Percentiles rank a stretch among this genome's conserved stretches.
Conservation (phyloP, 768 basidiomycete genomes). For the Chiua virens region DNA sequence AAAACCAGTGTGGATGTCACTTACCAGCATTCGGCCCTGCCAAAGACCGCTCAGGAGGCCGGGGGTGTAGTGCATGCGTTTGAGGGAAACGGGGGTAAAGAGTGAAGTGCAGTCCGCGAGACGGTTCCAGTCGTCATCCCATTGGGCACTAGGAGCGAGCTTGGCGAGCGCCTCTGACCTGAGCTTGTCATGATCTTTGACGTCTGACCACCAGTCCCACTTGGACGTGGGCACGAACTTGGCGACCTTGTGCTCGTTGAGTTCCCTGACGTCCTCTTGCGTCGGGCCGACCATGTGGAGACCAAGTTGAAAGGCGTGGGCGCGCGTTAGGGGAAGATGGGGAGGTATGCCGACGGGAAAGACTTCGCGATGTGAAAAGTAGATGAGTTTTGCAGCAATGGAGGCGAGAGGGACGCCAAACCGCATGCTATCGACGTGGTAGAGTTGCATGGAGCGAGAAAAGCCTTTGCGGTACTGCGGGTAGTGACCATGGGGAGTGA, state of each 20-base stretch:
- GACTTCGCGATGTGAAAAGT: conserved; percentile 57
- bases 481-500: conserved; percentile 45
- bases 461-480: conserved; percentile 43
- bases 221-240: conserved; percentile 20
- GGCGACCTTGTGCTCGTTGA: conserved; percentile 47
- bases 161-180: conserved; percentile 23
- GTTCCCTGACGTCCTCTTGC: conserved; percentile 58
- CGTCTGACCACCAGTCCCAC: conserved; percentile 25
- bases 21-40: conserved; percentile 63
- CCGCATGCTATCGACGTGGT: conserved; percentile 29
- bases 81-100: conserved; percentile 25
- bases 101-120: conserved; percentile 46
- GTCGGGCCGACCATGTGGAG: conserved; percentile 42
- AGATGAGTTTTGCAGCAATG: conserved; percentile 61
- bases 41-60: conserved; percentile 58
- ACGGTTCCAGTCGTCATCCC: conserved; percentile 62
- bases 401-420: conserved; percentile 46
- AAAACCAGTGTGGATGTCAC: conserved; percentile 21
- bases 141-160: conserved; percentile 40
- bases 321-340: conserved; percentile 33
- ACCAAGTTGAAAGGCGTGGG: conserved; percentile 27
- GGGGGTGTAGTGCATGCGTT: conserved; percentile 42
- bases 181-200: conserved; percentile 19
- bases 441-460: conserved; percentile 31
- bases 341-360: conserved; percentile 44